Evolutionary conservation across 306 rosid genomes (phyloP), one percentile per base, ranked within the genome.

Genomic region (Inga leiocalycina): DNA sequence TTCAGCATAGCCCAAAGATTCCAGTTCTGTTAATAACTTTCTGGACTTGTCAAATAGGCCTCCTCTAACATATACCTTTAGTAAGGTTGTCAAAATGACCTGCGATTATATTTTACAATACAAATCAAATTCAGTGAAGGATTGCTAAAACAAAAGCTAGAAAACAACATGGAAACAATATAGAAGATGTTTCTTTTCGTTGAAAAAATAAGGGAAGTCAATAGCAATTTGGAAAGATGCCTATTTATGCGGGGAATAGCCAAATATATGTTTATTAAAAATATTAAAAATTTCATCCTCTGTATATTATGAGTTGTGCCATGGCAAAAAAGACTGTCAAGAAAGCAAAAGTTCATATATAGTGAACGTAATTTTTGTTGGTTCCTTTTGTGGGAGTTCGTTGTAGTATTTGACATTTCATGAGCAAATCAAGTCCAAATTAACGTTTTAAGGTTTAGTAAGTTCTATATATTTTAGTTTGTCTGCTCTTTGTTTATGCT

Each of bases 51-150:
- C 96, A 59, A 95, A 93, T 88, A 95, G 84, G 49, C 98, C 93
- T 87, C 98, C 98, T 88, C 87, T 92, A 74, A 91, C 98, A 90
- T 95, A 95, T 64, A 90, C 98, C 92, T 95, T 95, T 71, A 95
- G 85, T 81, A 95, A 81, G 59, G 99, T 95, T 51, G 99, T 95
- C 88, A 93, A 91, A 87, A 87, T 82, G 85, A 95, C 94, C 99
- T 95, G 97, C 84, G 82, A 84, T 79, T 30, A 80, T 74, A 68
- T 82, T 62, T 67, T 34, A 39, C 43, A 78, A 67, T 61, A 61
- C 56, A 44, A 75, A 78, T 79, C 49, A 59, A 9, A 68, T 62
- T 69, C 62, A 76, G 45, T 39, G 35, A 80, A 71, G 69, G n/a
- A 72, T 37, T 45, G 37, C 44, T 62, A 46, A 48, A 71, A 27